Percentiles rank a stretch among this genome's conserved stretches.
Conservation (phyloP, 2,329 filamentous ascomycete genomes). For the Microdochium bolleyi region DNA sequence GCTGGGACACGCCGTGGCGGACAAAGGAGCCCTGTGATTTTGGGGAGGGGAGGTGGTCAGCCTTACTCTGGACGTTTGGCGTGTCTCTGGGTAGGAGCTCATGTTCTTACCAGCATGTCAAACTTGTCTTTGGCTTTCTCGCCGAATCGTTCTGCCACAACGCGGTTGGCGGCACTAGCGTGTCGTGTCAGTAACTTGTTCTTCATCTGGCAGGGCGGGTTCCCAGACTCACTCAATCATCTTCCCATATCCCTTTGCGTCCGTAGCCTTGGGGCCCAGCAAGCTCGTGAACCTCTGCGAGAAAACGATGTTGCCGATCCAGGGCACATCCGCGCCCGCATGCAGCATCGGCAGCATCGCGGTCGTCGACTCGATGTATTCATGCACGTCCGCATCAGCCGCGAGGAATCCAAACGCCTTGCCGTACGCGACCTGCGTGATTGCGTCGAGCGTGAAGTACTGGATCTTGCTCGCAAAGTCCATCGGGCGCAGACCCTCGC, state of each 20-base stretch:
- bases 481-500: slow-evolving; percentile 20
- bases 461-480: slow-evolving; percentile 33
- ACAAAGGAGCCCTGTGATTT: slow-evolving; percentile 10
- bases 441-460: slow-evolving; percentile 15
- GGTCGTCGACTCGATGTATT: slow-evolving; percentile 29
- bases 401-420: slow-evolving; percentile 35
- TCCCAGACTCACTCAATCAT: slow-evolving; percentile 13
- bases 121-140: slow-evolving; percentile 28
- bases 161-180: slow-evolving; percentile 32
- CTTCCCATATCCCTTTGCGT: slow-evolving; percentile 18
- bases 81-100: not conserved
- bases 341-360: slow-evolving; percentile 27
- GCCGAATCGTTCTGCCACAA: slow-evolving; percentile 34
- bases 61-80: not conserved
- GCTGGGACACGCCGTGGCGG: slow-evolving; percentile 8
- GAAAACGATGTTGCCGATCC: slow-evolving; percentile 27
- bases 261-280: slow-evolving; percentile 24
- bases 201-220: not conserved
- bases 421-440: slow-evolving; percentile 34
- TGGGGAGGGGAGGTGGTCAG: not conserved
- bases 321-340: slow-evolving; percentile 29
- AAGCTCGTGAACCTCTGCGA: slow-evolving; percentile 19
- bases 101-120: slow-evolving; percentile 37
- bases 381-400: slow-evolving; percentile 32
- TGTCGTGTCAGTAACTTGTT: slow-evolving; percentile 4